Percentiles rank a stretch among this genome's conserved stretches.
Evolutionary conservation across 2,329 filamentous ascomycete genomes (phyloP).

Genomic region (Fusarium azukiicola): DNA sequence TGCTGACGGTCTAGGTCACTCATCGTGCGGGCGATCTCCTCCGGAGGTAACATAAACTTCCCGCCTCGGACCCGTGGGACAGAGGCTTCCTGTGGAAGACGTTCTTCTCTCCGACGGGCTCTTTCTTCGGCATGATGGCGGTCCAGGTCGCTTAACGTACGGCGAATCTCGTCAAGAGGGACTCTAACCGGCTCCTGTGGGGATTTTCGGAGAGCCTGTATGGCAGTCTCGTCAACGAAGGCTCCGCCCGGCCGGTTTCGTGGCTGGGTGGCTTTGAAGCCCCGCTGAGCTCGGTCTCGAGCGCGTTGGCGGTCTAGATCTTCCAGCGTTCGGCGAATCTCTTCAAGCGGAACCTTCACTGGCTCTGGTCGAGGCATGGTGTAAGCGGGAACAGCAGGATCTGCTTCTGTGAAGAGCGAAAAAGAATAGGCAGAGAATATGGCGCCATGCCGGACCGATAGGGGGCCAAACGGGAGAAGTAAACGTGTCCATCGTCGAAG

Average conservation of each 20-base stretch:
- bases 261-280: neutral
- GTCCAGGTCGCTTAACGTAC: slow-evolving; percentile 18
- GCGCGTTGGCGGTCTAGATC: neutral
- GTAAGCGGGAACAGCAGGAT: neutral
- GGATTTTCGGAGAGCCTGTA: neutral
- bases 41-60: too few relatives aligned
- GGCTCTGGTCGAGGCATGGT: neutral
- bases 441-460: neutral
- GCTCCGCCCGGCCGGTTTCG: neutral
- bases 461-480: neutral
- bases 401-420: neutral
- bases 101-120: too few relatives aligned
- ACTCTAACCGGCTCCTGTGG: slow-evolving; percentile 14
- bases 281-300: neutral
- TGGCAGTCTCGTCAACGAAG: neutral
- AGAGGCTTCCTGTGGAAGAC: too few relatives aligned
- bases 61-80: too few relatives aligned
- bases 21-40: too few relatives aligned
- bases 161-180: slow-evolving; percentile 18
- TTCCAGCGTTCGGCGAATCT: neutral
- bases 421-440: neutral
- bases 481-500: neutral
- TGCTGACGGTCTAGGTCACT: too few relatives aligned
- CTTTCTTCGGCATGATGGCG: slow-evolving; percentile 15
- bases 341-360: neutral